Percentiles rank a stretch among this genome's conserved stretches.
Evolutionary conservation across 169 alveolate species (phyloP).

Genomic region (Babesia bovis): DNA sequence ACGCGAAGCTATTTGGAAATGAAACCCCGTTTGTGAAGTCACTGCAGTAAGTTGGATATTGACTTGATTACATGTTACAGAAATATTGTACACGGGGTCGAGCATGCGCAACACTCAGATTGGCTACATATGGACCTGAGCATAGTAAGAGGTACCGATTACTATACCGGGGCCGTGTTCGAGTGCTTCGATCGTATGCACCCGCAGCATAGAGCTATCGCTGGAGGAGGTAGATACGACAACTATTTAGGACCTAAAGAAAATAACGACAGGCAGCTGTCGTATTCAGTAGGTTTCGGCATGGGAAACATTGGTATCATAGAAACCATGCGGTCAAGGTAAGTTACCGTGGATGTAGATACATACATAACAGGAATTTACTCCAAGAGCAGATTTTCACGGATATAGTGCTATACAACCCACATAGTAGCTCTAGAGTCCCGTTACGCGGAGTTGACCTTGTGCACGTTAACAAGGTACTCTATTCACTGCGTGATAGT

Average conservation of each 20-base stretch:
- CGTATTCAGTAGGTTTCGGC: conserved; percentile 60
- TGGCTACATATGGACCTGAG: conserved; percentile 60
- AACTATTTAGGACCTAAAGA: conserved; percentile 18
- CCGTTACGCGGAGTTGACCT: conserved; percentile 2
- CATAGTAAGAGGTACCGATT: conserved; percentile 64
- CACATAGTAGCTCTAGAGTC: neutral
- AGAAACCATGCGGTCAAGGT: conserved; percentile 37
- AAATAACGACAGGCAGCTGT: conserved; percentile 2
- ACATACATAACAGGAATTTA: conserved; percentile 8
- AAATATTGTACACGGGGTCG: conserved; percentile 11
- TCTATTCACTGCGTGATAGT: conserved; percentile 22
- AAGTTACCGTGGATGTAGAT: neutral
- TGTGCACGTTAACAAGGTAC: conserved; percentile 9
- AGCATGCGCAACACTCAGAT: conserved; percentile 20
- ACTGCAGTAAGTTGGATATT: conserved; percentile 8
- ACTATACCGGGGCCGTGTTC: conserved; percentile 60
- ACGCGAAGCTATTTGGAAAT: conserved; percentile 19
- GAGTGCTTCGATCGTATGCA: conserved; percentile 58
- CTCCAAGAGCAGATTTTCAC: neutral
- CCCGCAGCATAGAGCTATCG: conserved; percentile 43
- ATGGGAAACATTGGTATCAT: conserved; percentile 62
- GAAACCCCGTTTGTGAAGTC: conserved; percentile 9
- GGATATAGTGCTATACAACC: conserved; percentile 50
- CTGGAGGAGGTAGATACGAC: conserved; percentile 71
- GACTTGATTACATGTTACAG: neutral